phyloP scores from a whole-genome alignment of 108 stramenopile species.

The Seminavis robusta region DNA sequence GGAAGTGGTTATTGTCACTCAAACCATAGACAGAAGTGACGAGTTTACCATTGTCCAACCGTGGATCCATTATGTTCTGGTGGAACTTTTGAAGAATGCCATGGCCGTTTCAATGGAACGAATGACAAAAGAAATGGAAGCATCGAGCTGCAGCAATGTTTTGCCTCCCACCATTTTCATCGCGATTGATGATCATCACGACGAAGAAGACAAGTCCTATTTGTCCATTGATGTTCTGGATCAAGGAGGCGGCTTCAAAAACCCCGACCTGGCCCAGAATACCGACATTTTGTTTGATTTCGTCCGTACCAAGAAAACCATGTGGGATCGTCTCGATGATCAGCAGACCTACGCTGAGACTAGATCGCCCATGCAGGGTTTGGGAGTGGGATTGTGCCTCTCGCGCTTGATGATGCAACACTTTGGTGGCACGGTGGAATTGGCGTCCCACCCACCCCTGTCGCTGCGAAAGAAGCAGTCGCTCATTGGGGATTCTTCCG shows the following conservation, averaged over 20 bases:
- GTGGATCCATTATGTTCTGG: constrained; percentile 74
- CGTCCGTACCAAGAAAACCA: constrained; percentile 23
- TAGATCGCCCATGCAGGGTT: constrained; percentile 49
- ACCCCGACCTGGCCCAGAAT: constrained; percentile 4
- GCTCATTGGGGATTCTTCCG: no score
- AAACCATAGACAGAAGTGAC: background rate
- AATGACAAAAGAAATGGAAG: constrained; percentile 8
- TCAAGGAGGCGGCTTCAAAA: constrained; percentile 48
- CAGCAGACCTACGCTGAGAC: constrained; percentile 71
- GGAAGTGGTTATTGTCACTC: constrained; percentile 1
- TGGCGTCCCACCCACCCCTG: no score
- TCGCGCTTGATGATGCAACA: constrained; percentile 63
- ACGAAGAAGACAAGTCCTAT: constrained; percentile 6
- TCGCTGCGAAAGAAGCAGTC: no score
- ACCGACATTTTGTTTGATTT: constrained; percentile 39
- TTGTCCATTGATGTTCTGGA: constrained; percentile 47
- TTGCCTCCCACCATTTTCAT: background rate
- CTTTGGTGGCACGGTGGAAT: constrained; percentile 79
- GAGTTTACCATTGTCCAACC: constrained; percentile 61
- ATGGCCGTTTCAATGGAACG: constrained; percentile 58
- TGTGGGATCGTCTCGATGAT: constrained; percentile 73
- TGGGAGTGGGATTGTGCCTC: constrained; percentile 72
- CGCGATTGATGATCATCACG: background rate
- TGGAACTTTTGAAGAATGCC: constrained; percentile 77
- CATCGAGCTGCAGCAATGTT: constrained; percentile 8